A percentile compares a stretch with the other conserved stretches of the same genome.
Conservation (phyloP, 257 asterid genomes). For the Perilla frutescens region DNA sequence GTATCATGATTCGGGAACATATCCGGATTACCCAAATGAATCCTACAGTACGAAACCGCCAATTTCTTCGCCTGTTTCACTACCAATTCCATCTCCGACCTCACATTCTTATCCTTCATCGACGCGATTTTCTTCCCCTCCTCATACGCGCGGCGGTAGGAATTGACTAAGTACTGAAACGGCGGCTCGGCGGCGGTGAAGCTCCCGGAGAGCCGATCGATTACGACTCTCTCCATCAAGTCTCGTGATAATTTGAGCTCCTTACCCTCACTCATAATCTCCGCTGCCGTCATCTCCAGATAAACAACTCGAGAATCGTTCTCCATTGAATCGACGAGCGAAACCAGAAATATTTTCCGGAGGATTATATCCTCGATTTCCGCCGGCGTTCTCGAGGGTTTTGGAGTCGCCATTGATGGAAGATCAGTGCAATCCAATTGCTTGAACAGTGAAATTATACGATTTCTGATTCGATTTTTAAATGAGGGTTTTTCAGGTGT, state of each 20-base stretch:
- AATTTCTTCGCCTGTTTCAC: constrained; percentile 77
- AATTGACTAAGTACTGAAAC: constrained; percentile 66
- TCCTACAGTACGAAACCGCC: constrained; percentile 73
- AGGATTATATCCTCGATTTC: constrained; percentile 93
- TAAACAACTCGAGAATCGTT: constrained; percentile 70
- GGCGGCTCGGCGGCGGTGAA: constrained; percentile 76
- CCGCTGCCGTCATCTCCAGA: constrained; percentile 84
- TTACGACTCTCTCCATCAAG: constrained; percentile 75
- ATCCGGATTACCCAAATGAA: constrained; percentile 80
- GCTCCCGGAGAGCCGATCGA: constrained; percentile 81
- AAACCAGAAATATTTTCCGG: constrained; percentile 74
- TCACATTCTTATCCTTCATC: constrained; percentile 71
- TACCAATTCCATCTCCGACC: constrained; percentile 70
- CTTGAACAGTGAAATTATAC: not conserved
- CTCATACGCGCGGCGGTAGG: constrained; percentile 79
- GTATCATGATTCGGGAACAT: constrained; percentile 74
- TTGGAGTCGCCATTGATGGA: constrained; percentile 69
- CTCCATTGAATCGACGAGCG: constrained; percentile 75
- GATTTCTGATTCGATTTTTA: not conserved
- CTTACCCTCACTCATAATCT: constrained; percentile 82
- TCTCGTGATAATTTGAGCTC: constrained; percentile 75
- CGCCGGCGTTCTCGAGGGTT: constrained; percentile 66
- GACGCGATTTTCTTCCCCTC: constrained; percentile 78
- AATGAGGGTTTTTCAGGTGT: constrained; percentile 35
- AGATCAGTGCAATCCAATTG: constrained; percentile 15